Percentiles rank a stretch among this genome's conserved stretches.
Evolutionary conservation across 345 rosid species (phyloP).

Genomic region (Citrus medica): DNA sequence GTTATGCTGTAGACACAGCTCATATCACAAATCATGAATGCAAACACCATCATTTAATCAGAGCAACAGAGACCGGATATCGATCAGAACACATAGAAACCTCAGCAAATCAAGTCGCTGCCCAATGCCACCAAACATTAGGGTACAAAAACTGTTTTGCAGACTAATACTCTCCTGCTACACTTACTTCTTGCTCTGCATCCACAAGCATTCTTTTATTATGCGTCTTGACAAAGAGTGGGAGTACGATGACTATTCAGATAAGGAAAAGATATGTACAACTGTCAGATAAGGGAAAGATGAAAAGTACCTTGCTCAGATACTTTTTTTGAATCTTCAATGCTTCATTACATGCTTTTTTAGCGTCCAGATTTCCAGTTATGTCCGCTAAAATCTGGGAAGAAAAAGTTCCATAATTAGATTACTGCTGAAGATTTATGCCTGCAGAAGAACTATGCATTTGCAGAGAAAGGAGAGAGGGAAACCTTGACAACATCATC

Average conservation of each 20-base stretch:
- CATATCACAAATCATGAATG: neutral
- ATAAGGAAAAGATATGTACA: neutral
- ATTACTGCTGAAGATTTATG: neutral
- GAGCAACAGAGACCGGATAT: neutral
- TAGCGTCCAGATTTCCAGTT: slow-evolving; percentile 76
- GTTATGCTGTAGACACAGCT: neutral
- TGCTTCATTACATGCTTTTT: slow-evolving; percentile 73
- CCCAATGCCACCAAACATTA: neutral
- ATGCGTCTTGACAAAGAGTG: slow-evolving; percentile 4
- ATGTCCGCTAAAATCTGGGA: slow-evolving; percentile 73
- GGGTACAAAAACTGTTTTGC: neutral
- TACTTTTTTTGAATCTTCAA: slow-evolving; percentile 82
- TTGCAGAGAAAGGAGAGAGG: neutral
- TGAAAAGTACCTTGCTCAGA: slow-evolving; percentile 52
- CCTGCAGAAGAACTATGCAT: neutral
- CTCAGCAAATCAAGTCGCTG: neutral
- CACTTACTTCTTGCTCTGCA: slow-evolving; percentile 46
- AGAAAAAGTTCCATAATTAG: slow-evolving; percentile 6
- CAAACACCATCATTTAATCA: neutral
- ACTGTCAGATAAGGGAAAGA: neutral
- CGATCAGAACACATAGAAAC: neutral
- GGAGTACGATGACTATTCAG: neutral
- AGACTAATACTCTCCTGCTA: neutral
- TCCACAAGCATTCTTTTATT: slow-evolving; percentile 6
- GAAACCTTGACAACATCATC: slow-evolving; percentile 87